Evolutionary conservation across 768 basidiomycete genomes (phyloP), one percentile per base, ranked within the genome.

Genomic region (Hydnum rufescens): DNA sequence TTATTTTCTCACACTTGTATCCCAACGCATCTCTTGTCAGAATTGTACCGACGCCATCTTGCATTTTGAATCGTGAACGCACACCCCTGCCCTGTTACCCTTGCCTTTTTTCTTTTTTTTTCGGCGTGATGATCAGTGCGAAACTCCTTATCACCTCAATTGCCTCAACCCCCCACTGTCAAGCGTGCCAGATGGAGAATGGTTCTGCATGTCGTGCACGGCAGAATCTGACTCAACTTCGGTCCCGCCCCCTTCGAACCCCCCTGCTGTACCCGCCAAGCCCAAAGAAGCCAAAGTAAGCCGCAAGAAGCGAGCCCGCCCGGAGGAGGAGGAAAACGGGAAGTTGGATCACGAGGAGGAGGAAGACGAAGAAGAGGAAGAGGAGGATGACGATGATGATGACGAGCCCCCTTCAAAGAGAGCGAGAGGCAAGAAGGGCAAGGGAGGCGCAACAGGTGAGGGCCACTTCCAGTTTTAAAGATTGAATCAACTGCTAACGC

Each of bases 121-220:
- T 25, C 46, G 22, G 3, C 47, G 23, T 52, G n/a, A 5, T 39
- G 13, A 22, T 13, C 56, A 93, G 84, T 97, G 92, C 62, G 92
- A 97, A 61, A 71, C 74, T 42, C 85, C 88, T 1, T 93, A 82
- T 64, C 92, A 96, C 64, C 69, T 84, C 13, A 70, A 70, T 8
- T 97, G 92, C 64, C 74, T 92, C 43, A 67, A 70, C 42, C 88
- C 89, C 18, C 86, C 89, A 2, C 66, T 97, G 44, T 63, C 67
- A 16, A 75, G 71, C 3, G 69, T 92, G 18, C 92, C 92, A 0
- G 81, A 83, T 31, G 92, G 85, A 32, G 84, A 90, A 66, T 90
- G 89, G 88, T 88, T 88, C 70, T 93, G 89, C 60, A 77, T 81
- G 0, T 70, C 75, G 53, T 93, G 89, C 61, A 44, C 54, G 23